Evolutionary conservation across 2,329 filamentous ascomycete genomes (phyloP).

Genomic region (Aureobasidium mangrovei): DNA sequence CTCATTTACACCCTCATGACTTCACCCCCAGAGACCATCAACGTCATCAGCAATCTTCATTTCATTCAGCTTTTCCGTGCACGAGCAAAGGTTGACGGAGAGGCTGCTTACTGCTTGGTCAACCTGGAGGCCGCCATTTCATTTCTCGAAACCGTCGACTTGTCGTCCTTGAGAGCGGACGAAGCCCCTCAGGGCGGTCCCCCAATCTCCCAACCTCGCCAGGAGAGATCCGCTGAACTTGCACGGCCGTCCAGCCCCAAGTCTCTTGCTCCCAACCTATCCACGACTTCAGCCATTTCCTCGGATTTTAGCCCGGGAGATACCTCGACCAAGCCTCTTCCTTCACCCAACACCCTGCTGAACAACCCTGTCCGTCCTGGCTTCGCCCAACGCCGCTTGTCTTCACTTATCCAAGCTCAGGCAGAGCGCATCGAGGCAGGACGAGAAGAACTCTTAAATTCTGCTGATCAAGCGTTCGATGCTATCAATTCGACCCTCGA

Average conservation of each 20-base stretch:
- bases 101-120: conserved; percentile 91
- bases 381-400: conserved; percentile 66
- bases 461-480: conserved; percentile 85
- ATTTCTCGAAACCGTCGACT: conserved; percentile 89
- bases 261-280: conserved; percentile 28
- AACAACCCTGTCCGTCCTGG: conserved; percentile 29
- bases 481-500: conserved; percentile 85
- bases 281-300: conserved; percentile 17
- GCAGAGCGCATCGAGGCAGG: conserved; percentile 77
- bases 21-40: conserved; percentile 72
- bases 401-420: conserved; percentile 77
- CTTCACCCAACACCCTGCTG: conserved; percentile 17
- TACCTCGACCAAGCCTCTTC: conserved; percentile 22
- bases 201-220: conserved; percentile 18
- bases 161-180: conserved; percentile 77
- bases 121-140: conserved; percentile 92
- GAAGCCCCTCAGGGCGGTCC: conserved; percentile 61
- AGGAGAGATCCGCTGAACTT: neutral
- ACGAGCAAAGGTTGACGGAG: conserved; percentile 77
- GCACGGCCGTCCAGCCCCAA: conserved; percentile 32
- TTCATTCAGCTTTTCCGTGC: conserved; percentile 91
- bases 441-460: conserved; percentile 56
- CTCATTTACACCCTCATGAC: conserved; percentile 95
- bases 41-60: conserved; percentile 86
- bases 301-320: conserved; percentile 7